phyloP scores from a whole-genome alignment of 2,329 filamentous ascomycete species.

The Penicillium hordei region DNA sequence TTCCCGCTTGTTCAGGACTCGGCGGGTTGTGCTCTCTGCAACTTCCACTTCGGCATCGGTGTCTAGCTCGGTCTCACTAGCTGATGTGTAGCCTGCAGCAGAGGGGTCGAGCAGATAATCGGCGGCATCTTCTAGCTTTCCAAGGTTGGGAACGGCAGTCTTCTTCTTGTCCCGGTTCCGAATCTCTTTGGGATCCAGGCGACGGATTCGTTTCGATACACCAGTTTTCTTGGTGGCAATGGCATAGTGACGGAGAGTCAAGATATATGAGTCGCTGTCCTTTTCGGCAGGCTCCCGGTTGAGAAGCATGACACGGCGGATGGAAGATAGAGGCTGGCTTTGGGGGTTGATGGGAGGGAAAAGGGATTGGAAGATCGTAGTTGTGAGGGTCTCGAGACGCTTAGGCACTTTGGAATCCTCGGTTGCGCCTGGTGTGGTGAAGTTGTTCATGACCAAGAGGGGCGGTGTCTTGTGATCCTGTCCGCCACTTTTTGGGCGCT shows the following conservation, averaged over 20 bases:
- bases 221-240: slow-evolving; percentile 88
- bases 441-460: slow-evolving; percentile 98
- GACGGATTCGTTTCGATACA: slow-evolving; percentile 77
- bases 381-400: slow-evolving; percentile 88
- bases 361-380: slow-evolving; percentile 91
- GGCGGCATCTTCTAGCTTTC: slow-evolving; percentile 86
- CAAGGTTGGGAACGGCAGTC: slow-evolving; percentile 75
- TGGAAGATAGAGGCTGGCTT: slow-evolving; percentile 83
- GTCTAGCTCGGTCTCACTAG: slow-evolving; percentile 88
- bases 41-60: slow-evolving; percentile 96
- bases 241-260: slow-evolving; percentile 90
- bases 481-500: slow-evolving; percentile 75
- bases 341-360: slow-evolving; percentile 96
- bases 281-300: slow-evolving; percentile 67
- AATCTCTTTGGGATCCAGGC: slow-evolving; percentile 82
- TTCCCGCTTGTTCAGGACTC: slow-evolving; percentile 54
- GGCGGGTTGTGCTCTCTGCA: slow-evolving; percentile 55
- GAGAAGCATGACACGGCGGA: slow-evolving; percentile 83
- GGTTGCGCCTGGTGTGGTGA: slow-evolving; percentile 63
- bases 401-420: slow-evolving; percentile 72
- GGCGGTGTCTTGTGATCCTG: slow-evolving; percentile 86
- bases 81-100: slow-evolving; percentile 84
- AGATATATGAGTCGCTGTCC: slow-evolving; percentile 67
- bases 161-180: slow-evolving; percentile 67
- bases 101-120: slow-evolving; percentile 85